A percentile compares a stretch with the other conserved stretches of the same genome.
phyloP scores from a whole-genome alignment of 2,329 filamentous ascomycete genomes.

The Setomelanomma holmii region DNA sequence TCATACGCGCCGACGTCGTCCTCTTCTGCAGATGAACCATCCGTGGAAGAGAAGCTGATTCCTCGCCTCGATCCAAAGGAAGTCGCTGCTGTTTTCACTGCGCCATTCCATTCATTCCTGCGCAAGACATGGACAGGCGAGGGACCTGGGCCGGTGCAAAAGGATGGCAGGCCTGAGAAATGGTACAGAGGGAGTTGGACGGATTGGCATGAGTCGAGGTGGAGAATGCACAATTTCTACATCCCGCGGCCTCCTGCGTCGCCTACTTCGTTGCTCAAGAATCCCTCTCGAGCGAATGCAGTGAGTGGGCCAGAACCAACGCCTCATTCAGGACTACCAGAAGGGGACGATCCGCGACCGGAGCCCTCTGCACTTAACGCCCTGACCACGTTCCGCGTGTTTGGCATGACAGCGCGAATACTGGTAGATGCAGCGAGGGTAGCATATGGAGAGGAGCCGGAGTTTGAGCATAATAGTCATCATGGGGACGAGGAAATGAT shows the following conservation, averaged over 20 bases:
- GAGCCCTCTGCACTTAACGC: conserved; percentile 52
- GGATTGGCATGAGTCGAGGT: conserved; percentile 77
- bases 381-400: conserved; percentile 76
- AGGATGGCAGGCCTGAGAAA: conserved; percentile 56
- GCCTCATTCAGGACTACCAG: conserved; percentile 8
- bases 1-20: too few relatives aligned
- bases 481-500: conserved; percentile 74
- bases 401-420: conserved; percentile 93
- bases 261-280: conserved; percentile 11
- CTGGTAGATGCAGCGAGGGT: conserved; percentile 86
- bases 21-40: conserved; percentile 7
- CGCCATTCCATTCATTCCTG: conserved; percentile 85
- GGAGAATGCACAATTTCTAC: conserved; percentile 91
- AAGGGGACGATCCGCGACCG: conserved; percentile 32
- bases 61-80: conserved; percentile 86
- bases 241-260: conserved; percentile 63
- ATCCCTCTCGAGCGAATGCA: conserved; percentile 3
- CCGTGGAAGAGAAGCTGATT: conserved; percentile 71
- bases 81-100: conserved; percentile 92
- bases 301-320: conserved; percentile 3
- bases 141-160: conserved; percentile 50
- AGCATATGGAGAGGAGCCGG: conserved; percentile 81
- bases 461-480: conserved; percentile 76
- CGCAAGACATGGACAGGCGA: conserved; percentile 58
- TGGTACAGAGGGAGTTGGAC: conserved; percentile 91